Base-by-base conservation (phyloP, 164 flowering plant genomes). In the Paratinospora sagittata region DNA sequence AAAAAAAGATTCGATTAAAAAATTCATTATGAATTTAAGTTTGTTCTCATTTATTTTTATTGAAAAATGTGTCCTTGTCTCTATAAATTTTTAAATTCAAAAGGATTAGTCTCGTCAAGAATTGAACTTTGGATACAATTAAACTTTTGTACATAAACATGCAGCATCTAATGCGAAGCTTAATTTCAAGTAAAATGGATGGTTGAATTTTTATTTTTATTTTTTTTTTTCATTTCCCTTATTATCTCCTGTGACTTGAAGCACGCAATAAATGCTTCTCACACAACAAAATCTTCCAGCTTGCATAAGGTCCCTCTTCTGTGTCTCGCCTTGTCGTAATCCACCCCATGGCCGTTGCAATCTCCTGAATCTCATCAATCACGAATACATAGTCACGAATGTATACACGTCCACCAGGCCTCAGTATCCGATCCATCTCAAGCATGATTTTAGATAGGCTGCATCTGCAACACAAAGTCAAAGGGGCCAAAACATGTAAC, bases 361-460 rank as follows among this genome's bases (percentile, higher is more conserved):
- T 75, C 52, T 82, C 89, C 78, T 78, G 81, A 79, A 91, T 81
- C 68, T 87, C 92, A 73, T 81, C 86, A 80, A 93, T 86, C 58
- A 91, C 78, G 24, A 81, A 30, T 30, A 89, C n/a, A 13, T 92
- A 78, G 75, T 93, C 98, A 10, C 90, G 90, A 33, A 93, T 88
- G 67, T 88, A 89, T n/a, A 71, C 93, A 36, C 63, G 84, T 7
- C 98, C 98, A 61, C 93, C 97, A n/a, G 98, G 98, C 74, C 98
- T 87, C 52, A 93, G 71, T 0, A 93, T 89, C 71, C 98, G 81
- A 73, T 93, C 97, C 97, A 93, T 93, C 83, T 93, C 98, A 52
- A 93, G 87, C 88, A 93, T 85, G 61, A 93, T 93, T 24, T 79
- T 81, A 2, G 89, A 86, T 39, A 88, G 70, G 74, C 85, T 85